phyloP scores from a whole-genome alignment of 352 stramenopile species.

The Pythium scleroteichum region DNA sequence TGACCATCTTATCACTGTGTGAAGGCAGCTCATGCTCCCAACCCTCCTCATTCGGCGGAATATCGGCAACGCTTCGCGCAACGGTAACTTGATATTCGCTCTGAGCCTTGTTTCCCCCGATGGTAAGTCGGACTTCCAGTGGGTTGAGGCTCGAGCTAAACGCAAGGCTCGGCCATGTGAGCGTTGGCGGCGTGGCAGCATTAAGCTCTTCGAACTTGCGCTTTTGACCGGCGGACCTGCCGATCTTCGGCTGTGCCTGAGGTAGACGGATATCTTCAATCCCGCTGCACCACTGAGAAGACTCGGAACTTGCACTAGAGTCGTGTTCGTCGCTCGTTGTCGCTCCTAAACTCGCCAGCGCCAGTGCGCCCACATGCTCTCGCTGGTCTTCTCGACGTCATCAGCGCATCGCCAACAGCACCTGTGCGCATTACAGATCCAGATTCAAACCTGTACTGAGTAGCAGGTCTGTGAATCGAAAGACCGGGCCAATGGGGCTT shows the following conservation, averaged over 20 bases:
- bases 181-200: background rate
- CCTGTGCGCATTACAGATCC: background rate
- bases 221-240: background rate
- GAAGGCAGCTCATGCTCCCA: background rate
- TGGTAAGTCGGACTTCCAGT: slow-evolving; percentile 53
- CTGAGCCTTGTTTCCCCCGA: background rate
- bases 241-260: background rate
- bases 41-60: slow-evolving; percentile 7
- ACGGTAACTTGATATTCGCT: slow-evolving; percentile 12
- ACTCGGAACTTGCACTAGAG: slow-evolving; percentile 2
- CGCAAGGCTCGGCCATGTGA: slow-evolving; percentile 26
- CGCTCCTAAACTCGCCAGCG: slow-evolving; percentile 26
- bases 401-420: background rate
- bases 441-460: slow-evolving; percentile 6
- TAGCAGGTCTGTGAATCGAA: slow-evolving; percentile 2
- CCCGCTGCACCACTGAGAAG: slow-evolving; percentile 15
- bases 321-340: slow-evolving; percentile 4
- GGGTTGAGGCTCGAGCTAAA: slow-evolving; percentile 39
- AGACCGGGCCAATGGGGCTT: background rate
- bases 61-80: slow-evolving; percentile 41
- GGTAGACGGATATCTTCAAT: background rate
- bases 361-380: slow-evolving; percentile 21
- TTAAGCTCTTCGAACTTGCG: slow-evolving; percentile 13
- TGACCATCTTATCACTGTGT: background rate
- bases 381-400: slow-evolving; percentile 5